Evolutionary conservation across 768 basidiomycete species (phyloP), one percentile per base, ranked within the genome.

Genomic region (Botryobasidium botryosum): DNA sequence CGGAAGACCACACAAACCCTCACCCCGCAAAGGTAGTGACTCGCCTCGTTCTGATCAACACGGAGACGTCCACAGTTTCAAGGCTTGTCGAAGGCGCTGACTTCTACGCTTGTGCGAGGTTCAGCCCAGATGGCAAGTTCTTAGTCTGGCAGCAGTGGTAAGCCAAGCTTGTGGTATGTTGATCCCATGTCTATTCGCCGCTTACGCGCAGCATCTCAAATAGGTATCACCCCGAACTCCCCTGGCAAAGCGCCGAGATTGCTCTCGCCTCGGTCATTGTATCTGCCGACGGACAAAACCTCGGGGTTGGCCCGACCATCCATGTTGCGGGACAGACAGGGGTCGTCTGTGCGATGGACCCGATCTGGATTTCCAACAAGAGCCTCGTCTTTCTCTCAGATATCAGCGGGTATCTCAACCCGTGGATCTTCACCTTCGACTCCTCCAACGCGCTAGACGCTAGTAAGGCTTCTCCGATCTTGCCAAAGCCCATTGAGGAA

Each of bases 1-100:
- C 76, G 21, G 82, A 87, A 54, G 80, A 85, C 51, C 80, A 83
- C 59, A 80, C 76, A 0, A 54, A 59, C 35, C 68, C 66, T 32
- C 59, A 53, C 2, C 74, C 77, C 0, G 55, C 70, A 3, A 55
- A 67, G 20, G 66, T 80, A 17, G 62, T 70, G 23, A 84, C 69
- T 46, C 66, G 65, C 0, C 68, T 87, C 27, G 66, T 66, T 42
- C 53, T 75, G 43, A 68, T 86, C 52, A 62, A 78, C 56, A 66
- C 67, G 0, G 46, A 51, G 2, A 59, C 63, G 3, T 65, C 69
- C 50, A 58, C 60, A 0, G 56, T 78, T 2, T 57, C 63, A 5
- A 58, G 68, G 4, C 58, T 84, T 32, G 61, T 63, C 2, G 59
- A 64, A 0, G 79, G 77, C 4, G 72, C 73, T 4, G 80, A 84